Evolutionary conservation across 1,284 basidiomycete genomes (phyloP).

Genomic region (Gymnopus androsaceus): DNA sequence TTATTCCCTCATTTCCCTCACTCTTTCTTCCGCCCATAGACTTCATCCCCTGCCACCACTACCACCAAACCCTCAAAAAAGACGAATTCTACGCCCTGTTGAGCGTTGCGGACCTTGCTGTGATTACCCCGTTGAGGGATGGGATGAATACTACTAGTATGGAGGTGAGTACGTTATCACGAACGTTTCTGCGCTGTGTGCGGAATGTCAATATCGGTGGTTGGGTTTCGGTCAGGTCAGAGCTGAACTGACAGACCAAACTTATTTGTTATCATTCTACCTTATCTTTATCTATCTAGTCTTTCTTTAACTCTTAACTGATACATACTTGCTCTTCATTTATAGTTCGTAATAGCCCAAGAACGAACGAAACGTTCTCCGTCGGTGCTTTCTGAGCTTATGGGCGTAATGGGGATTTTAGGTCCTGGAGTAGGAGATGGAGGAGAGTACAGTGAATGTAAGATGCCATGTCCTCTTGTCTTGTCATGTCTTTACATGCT

Average conservation of each 20-base stretch:
- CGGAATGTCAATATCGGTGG: no score
- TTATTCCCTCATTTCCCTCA: no score
- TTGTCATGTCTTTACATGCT: no score
- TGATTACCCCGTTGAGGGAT: slow-evolving; percentile 95
- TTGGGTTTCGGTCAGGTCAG: no score
- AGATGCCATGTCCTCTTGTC: no score
- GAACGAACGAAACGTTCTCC: slow-evolving; percentile 80
- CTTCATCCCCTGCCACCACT: slow-evolving; percentile 99
- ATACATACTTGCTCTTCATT: no score
- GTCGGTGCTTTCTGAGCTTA: slow-evolving; percentile 94
- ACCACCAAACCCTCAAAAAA: slow-evolving; percentile 96
- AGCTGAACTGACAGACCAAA: no score
- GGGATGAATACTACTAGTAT: slow-evolving; percentile 99
- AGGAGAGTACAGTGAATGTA: no score
- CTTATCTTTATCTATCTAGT: slow-evolving; percentile 49
- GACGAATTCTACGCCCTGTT: slow-evolving; percentile 99
- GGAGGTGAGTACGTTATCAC: slow-evolving; percentile 76
- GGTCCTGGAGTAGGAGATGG: slow-evolving; percentile 4
- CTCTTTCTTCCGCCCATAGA: no score
- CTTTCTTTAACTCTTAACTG: no score
- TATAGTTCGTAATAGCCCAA: slow-evolving; percentile 50
- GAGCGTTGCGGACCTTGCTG: slow-evolving; percentile 90
- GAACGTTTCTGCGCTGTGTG: no score
- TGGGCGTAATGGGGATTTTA: slow-evolving; percentile 71
- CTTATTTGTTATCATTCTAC: no score